Conservation (phyloP, 2,329 filamentous ascomycete genomes). For the Escovopsis weberi region DNA sequence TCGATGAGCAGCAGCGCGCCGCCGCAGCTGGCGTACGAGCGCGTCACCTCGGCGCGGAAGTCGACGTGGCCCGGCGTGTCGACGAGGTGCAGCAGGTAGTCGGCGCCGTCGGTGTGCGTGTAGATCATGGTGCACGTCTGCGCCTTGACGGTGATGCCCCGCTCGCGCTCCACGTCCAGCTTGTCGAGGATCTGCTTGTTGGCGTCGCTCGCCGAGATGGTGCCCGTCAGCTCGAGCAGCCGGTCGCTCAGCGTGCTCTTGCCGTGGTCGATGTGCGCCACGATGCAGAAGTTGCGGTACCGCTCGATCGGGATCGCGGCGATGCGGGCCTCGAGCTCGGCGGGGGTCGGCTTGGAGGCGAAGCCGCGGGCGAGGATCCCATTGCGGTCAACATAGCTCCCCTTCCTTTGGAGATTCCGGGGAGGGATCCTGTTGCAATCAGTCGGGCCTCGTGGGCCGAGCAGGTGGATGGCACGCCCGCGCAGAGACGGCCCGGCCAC, state of each 20-base stretch:
- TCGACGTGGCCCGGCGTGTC: slow-evolving; percentile 97
- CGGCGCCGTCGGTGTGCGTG: slow-evolving; percentile 57
- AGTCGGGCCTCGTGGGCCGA: not conserved
- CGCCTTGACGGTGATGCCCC: slow-evolving; percentile 96
- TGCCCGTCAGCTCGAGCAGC: slow-evolving; percentile 84
- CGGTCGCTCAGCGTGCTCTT: slow-evolving; percentile 93
- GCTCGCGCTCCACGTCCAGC: slow-evolving; percentile 87
- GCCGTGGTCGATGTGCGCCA: slow-evolving; percentile 96
- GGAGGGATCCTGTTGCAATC: not conserved
- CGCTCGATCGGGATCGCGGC: slow-evolving; percentile 62
- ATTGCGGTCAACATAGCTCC: not conserved
- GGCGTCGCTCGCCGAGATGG: slow-evolving; percentile 62
- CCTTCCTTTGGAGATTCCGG: too few species aligned
- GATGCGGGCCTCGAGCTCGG: slow-evolving; percentile 37
- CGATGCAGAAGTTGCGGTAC: slow-evolving; percentile 94
- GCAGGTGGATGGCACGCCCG: not conserved
- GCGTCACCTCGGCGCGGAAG: slow-evolving; percentile 88
- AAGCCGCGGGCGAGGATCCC: slow-evolving; percentile 4
- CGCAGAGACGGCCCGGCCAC: not conserved
- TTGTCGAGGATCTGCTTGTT: slow-evolving; percentile 98
- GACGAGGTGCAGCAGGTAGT: slow-evolving; percentile 89
- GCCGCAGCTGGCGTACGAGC: slow-evolving; percentile 91
- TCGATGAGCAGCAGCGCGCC: slow-evolving; percentile 87
- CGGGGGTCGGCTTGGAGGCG: slow-evolving; percentile 16
- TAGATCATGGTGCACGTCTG: slow-evolving; percentile 98